A percentile compares a stretch with the other conserved stretches of the same genome.
These are phyloP conservation scores for Tagetes erecta DNA, from an alignment of 129 eudicot species.

Conservation along the genomic window DNA sequence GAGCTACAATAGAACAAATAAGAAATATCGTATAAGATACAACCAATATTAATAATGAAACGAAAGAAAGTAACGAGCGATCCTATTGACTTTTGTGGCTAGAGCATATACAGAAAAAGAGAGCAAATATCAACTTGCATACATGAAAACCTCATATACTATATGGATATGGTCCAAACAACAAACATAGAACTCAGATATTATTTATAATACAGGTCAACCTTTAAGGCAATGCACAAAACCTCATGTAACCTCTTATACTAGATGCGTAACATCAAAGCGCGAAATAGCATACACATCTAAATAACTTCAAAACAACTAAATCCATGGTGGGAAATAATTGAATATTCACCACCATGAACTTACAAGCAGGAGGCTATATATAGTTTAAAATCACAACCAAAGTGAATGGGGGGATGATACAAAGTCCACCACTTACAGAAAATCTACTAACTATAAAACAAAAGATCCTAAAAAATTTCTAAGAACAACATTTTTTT, in stretches of 20 bases:
- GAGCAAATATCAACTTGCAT: neutral
- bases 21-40: neutral
- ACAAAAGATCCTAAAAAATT: neutral
- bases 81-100: neutral
- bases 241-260: neutral
- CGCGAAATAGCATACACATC: too few species aligned
- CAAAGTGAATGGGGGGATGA: neutral
- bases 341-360: neutral
- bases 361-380: neutral
- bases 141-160: neutral
- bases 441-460: neutral
- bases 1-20: neutral
- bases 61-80: neutral
- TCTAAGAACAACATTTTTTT: neutral
- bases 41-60: neutral
- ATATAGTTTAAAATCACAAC: neutral
- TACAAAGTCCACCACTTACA: too few species aligned
- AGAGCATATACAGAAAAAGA: neutral
- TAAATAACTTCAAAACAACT: neutral
- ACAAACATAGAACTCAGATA: neutral
- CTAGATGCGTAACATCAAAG: neutral
- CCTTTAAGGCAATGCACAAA: neutral
- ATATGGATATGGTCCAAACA: too few species aligned
- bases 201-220: neutral
- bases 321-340: neutral